Conservation (phyloP, 2,329 filamentous ascomycete genomes). For the Epicoccum sorghinum region DNA sequence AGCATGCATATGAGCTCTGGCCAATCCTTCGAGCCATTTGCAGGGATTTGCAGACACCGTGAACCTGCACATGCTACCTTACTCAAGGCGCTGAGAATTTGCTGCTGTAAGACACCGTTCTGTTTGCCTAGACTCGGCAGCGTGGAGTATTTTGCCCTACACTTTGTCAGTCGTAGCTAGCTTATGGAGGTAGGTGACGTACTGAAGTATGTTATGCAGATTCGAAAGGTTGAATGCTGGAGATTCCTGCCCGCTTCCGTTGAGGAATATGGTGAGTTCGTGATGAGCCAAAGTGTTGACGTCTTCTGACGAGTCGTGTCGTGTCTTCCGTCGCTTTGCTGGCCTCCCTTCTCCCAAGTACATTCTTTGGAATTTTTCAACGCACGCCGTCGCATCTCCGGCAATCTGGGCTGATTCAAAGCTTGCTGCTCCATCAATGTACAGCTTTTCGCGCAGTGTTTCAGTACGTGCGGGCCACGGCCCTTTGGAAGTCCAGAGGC, state of each 20-base stretch:
- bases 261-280: constrained; percentile 29
- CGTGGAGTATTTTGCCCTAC: constrained; percentile 32
- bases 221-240: constrained; percentile 28
- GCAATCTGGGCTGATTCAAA: constrained; percentile 35
- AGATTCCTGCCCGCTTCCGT: constrained; percentile 30
- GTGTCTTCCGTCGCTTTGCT: constrained; percentile 36
- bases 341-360: constrained; percentile 30
- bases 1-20: constrained; percentile 26
- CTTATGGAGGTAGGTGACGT: constrained; percentile 9
- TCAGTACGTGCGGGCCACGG: constrained; percentile 33
- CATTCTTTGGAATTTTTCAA: constrained; percentile 7
- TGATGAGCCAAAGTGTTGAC: constrained; percentile 23
- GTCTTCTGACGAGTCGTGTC: constrained; percentile 21
- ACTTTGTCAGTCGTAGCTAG: constrained; percentile 15
- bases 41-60: constrained; percentile 22
- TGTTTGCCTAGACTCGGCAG: constrained; percentile 22
- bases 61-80: constrained; percentile 45
- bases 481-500: constrained; percentile 40
- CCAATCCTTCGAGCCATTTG: constrained; percentile 16
- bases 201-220: constrained; percentile 37
- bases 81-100: constrained; percentile 36
- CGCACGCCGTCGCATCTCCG: constrained; percentile 19
- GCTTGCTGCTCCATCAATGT: constrained; percentile 19
- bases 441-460: constrained; percentile 31
- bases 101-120: constrained; percentile 27